These are phyloP conservation scores for Coemansia sp. DNA, from an alignment of 192 early-diverging fungal genomes.

Conservation along the genomic window DNA sequence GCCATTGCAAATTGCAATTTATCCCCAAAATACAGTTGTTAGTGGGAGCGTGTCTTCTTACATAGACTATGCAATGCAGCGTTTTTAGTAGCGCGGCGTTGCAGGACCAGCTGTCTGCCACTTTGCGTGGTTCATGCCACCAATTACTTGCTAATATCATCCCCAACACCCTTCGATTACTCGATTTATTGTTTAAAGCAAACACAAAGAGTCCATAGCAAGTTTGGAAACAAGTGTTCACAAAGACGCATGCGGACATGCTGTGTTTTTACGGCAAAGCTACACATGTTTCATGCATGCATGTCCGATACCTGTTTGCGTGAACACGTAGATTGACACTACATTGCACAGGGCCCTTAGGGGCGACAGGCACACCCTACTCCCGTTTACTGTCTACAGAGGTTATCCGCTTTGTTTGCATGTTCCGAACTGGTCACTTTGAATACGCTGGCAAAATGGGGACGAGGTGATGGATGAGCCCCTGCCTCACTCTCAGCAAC, in stretches of 20 bases:
- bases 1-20: neutral
- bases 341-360: neutral
- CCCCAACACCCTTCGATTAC: neutral
- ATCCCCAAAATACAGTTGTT: neutral
- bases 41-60: neutral
- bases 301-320: neutral
- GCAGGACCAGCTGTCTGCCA: neutral
- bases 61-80: neutral
- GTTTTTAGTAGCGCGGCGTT: neutral
- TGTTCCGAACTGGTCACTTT: neutral
- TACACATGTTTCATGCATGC: slow-evolving; percentile 5
- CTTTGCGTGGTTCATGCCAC: neutral
- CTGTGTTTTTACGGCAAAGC: neutral
- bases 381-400: neutral
- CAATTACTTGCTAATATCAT: neutral
- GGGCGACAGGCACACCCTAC: neutral
- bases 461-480: neutral
- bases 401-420: neutral
- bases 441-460: neutral
- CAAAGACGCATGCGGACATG: neutral
- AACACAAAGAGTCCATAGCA: neutral
- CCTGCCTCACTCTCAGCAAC: neutral
- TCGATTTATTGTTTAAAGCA: neutral
- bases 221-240: neutral
- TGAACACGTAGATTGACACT: neutral